Evolutionary conservation across 2,329 filamentous ascomycete species (phyloP).

Genomic region (Gaeumannomyces sp.): DNA sequence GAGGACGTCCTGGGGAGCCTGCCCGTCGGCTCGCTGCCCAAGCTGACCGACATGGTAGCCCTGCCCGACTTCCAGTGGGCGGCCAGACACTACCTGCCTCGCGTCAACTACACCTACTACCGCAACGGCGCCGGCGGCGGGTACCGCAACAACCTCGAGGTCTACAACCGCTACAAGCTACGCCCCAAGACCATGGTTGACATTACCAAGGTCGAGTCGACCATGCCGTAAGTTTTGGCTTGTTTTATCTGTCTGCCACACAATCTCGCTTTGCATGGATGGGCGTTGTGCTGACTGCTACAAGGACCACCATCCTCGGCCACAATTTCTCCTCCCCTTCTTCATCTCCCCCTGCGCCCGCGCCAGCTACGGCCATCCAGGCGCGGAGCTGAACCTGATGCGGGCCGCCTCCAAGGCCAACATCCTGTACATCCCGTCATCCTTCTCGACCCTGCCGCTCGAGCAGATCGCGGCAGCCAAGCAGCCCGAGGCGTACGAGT

Average conservation of each 20-base stretch:
- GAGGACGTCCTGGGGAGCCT: constrained; percentile 30
- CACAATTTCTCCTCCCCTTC: constrained; percentile 49
- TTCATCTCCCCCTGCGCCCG: constrained; percentile 46
- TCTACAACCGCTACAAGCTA: constrained; percentile 41
- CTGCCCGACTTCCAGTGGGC: constrained; percentile 50
- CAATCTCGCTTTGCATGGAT: too few species aligned
- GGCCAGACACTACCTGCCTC: constrained; percentile 41
- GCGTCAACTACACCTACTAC: constrained; percentile 48
- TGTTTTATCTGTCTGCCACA: too few species aligned
- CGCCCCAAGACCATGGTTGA: constrained; percentile 44
- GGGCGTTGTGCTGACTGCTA: neutral
- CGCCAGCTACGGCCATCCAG: constrained; percentile 36
- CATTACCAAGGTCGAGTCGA: constrained; percentile 36
- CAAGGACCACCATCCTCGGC: constrained; percentile 41
- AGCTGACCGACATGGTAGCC: constrained; percentile 38
- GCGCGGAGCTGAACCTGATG: constrained; percentile 44
- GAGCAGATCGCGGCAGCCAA: constrained; percentile 32
- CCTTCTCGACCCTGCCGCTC: constrained; percentile 27
- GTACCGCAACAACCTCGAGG: constrained; percentile 52
- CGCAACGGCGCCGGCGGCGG: constrained; percentile 49
- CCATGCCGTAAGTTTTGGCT: constrained; percentile 25
- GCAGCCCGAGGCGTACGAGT: constrained; percentile 26
- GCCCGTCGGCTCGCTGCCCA: constrained; percentile 30
- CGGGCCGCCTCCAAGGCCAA: constrained; percentile 40
- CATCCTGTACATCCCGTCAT: constrained; percentile 43